phyloP scores from a whole-genome alignment of 768 basidiomycete genomes.

The Sporobolomyces pararoseus region DNA sequence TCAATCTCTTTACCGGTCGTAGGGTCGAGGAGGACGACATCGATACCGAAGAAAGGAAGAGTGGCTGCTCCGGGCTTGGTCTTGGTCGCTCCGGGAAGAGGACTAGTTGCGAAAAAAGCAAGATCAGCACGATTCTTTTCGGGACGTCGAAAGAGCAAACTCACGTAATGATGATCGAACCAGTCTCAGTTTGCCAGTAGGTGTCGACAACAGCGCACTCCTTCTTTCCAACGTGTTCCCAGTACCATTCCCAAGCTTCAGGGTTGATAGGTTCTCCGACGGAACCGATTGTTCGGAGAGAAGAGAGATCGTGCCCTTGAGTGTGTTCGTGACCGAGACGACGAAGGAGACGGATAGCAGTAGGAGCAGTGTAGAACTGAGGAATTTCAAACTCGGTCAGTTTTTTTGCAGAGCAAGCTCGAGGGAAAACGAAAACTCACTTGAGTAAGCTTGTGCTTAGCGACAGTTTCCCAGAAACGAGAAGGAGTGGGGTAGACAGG shows the following conservation, averaged over 20 bases:
- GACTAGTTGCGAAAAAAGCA: slow-evolving; percentile 46
- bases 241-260: slow-evolving; percentile 99
- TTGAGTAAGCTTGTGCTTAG: slow-evolving; percentile 87
- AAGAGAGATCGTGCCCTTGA: slow-evolving; percentile 71
- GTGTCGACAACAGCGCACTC: slow-evolving; percentile 62
- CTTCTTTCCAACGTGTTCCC: slow-evolving; percentile 81
- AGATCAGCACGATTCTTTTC: not conserved
- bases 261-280: slow-evolving; percentile 99
- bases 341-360: slow-evolving; percentile 87
- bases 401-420: not conserved
- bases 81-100: slow-evolving; percentile 90
- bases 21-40: slow-evolving; percentile 81
- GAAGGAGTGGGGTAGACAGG: slow-evolving; percentile 94
- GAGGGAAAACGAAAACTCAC: slow-evolving; percentile 54
- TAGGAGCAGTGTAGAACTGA: slow-evolving; percentile 89
- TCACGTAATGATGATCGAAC: slow-evolving; percentile 79
- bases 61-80: slow-evolving; percentile 96
- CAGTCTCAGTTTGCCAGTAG: slow-evolving; percentile 93
- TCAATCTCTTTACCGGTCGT: slow-evolving; percentile 66
- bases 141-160: not conserved
- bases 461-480: slow-evolving; percentile 94
- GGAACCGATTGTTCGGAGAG: slow-evolving; percentile 78
- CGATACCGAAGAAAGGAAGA: slow-evolving; percentile 95
- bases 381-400: slow-evolving; percentile 54
- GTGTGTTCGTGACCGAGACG: slow-evolving; percentile 82